Percentiles rank a stretch among this genome's conserved stretches.
phyloP scores from a whole-genome alignment of 345 rosid genomes.

The Fremontodendron californicum region DNA sequence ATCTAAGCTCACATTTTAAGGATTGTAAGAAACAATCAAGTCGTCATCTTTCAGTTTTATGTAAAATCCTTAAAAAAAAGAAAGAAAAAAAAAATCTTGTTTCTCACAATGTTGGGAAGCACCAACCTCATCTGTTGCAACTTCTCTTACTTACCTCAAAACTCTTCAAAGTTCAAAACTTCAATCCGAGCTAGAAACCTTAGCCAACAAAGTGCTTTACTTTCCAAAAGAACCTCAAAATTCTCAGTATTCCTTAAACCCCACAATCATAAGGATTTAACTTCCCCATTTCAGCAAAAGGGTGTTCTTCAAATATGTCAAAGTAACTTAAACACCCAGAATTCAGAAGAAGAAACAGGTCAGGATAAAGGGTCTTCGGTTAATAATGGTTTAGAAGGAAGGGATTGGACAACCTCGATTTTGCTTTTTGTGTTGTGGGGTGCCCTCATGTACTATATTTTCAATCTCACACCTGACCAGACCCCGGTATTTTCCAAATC shows the following conservation, averaged over 20 bases:
- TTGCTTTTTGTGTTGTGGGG: constrained; percentile 70
- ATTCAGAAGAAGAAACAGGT: constrained; percentile 38
- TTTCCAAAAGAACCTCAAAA: constrained; percentile 16
- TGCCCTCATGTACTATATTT: constrained; percentile 69
- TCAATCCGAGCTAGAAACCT: constrained; percentile 13
- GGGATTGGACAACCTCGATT: constrained; percentile 75
- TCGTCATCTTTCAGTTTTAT: background rate
- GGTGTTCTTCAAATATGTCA: constrained; percentile 33
- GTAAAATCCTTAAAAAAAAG: background rate
- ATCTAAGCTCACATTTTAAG: background rate
- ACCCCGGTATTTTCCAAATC: constrained; percentile 48
- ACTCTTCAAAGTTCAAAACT: constrained; percentile 23
- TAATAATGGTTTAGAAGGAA: constrained; percentile 29
- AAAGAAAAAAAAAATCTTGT: background rate
- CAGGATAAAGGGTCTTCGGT: constrained; percentile 21
- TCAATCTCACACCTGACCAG: constrained; percentile 69
- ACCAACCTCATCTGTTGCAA: constrained; percentile 53
- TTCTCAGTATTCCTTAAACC: constrained; percentile 20
- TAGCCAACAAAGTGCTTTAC: background rate
- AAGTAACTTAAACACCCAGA: constrained; percentile 43
- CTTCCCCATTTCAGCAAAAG: constrained; percentile 19
- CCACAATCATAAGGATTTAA: constrained; percentile 6
- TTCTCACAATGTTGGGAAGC: constrained; percentile 34
- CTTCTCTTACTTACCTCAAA: constrained; percentile 37
- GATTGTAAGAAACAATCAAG: background rate